Conservation (phyloP, 2,329 filamentous ascomycete genomes). For the Trichophyton mentagrophytes region DNA sequence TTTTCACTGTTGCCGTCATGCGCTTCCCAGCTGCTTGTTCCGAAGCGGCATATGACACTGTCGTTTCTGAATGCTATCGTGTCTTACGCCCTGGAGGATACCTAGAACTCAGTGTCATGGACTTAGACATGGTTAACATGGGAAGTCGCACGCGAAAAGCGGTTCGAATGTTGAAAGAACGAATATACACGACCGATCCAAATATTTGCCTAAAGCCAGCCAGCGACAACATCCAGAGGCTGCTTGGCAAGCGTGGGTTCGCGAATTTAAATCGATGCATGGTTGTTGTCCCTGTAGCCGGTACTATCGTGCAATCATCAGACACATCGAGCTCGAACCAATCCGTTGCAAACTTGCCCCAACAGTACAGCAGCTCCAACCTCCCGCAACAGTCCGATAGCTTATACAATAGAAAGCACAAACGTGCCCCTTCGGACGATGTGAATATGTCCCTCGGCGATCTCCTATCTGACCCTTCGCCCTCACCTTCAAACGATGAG, state of each 20-base stretch:
- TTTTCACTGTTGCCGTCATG: conserved; percentile 35
- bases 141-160: conserved; percentile 35
- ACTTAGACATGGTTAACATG: conserved; percentile 41
- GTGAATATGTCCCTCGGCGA: conserved; percentile 46
- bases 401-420: conserved; percentile 2
- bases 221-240: conserved; percentile 36
- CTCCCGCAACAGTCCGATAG: conserved; percentile 6
- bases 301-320: conserved; percentile 30
- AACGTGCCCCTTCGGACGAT: conserved; percentile 26
- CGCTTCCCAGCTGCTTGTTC: conserved; percentile 36
- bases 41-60: conserved; percentile 31
- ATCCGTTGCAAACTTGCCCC: conserved; percentile 18
- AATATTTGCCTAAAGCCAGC: conserved; percentile 35
- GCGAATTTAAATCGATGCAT: conserved; percentile 39
- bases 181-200: conserved; percentile 31
- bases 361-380: conserved; percentile 9
- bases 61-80: conserved; percentile 37
- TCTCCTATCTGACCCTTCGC: conserved; percentile 58
- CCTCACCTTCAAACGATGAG: conserved; percentile 60
- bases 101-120: conserved; percentile 37
- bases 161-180: conserved; percentile 34
- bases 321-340: conserved; percentile 30
- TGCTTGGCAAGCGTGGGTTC: conserved; percentile 35
- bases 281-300: conserved; percentile 37
- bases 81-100: conserved; percentile 39